Evolutionary conservation across 257 asterid species (phyloP), one percentile per base, ranked within the genome.

Genomic region (Solanum sejunctum): DNA sequence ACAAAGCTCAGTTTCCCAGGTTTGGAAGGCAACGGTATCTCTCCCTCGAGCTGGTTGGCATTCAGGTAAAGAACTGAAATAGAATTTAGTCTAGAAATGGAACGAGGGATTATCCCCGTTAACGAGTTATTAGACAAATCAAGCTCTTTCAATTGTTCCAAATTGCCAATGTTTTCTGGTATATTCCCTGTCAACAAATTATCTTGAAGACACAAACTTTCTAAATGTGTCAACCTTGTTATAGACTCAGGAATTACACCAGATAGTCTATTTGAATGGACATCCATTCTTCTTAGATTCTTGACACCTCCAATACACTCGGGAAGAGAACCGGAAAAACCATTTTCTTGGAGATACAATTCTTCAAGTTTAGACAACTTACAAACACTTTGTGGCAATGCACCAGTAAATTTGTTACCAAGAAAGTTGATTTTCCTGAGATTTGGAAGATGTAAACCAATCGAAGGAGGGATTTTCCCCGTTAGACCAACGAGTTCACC

Each of bases 81-180:
- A 12, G 83, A 84, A 54, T 52, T 71, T 73, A 90, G 73, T 57
- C 82, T 87, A 58, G 78, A 86, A 63, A 94, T 57, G 3, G 98
- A 91, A 56, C 63, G 13, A 20, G 98, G 94, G 84, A 94, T 91
- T 56, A 36, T 86, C 41, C 98, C 95, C 1, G 70, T 80, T 47
- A 94, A 67, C 4, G 84, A 69, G 81, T 94, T 94, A 85, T 84
- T 89, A 0, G 97, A 93, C 28, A 93, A 83, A 87, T 91, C 92
- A 28, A 93, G 90, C 83, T 89, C 91, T 80, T 80, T 47, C 73
- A 94, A 81, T 45, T 66, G 69, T 55, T 78, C 87, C 84, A 93
- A 60, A 61, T 89, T 84, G 51, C 94, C 95, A 39, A 94, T 85
- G 39, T 84, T 73, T 57, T 45, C 88, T 26, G 97, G 97, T 23